These are phyloP conservation scores for Neurospora discreta DNA, from an alignment of 495 filamentous ascomycete genomes.

Conservation along the genomic window DNA sequence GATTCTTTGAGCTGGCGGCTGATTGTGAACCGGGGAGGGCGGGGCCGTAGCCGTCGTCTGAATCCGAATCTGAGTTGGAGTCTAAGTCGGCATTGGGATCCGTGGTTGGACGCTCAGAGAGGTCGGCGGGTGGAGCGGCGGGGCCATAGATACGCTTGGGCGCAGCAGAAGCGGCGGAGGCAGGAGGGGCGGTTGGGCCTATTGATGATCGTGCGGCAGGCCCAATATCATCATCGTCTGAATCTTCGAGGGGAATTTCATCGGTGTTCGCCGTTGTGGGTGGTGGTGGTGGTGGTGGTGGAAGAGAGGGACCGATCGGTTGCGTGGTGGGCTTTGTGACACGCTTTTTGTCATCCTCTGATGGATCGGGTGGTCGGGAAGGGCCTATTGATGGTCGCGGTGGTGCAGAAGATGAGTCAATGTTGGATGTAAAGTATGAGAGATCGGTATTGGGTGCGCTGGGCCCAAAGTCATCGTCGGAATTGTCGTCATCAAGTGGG, in stretches of 20 bases:
- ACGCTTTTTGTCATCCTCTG: neutral
- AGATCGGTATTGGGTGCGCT: conserved; percentile 8
- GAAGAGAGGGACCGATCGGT: conserved; percentile 17
- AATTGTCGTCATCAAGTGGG: conserved; percentile 17
- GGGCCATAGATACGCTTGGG: conserved; percentile 32
- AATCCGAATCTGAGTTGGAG: conserved; percentile 12
- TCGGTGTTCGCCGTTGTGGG: conserved; percentile 15
- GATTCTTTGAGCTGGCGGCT: neutral
- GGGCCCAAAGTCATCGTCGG: conserved; percentile 28
- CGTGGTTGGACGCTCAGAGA: conserved; percentile 28
- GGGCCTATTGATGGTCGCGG: conserved; percentile 9
- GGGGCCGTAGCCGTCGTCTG: conserved; percentile 57
- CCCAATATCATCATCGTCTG: conserved; percentile 8
- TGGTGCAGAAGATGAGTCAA: neutral
- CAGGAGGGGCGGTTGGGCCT: conserved; percentile 7
- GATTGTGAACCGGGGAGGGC: conserved; percentile 47
- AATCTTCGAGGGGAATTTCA: conserved; percentile 19
- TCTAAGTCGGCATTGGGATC: conserved; percentile 26
- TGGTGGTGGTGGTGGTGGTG: conserved; percentile 15
- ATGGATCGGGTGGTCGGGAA: neutral
- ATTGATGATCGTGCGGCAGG: conserved; percentile 12
- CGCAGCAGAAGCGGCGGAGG: neutral
- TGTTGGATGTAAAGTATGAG: neutral
- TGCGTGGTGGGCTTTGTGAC: neutral
- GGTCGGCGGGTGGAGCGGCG: conserved; percentile 30